Evolutionary conservation across 116 monocot genomes (phyloP).

Genomic region (Cymodocea nodosa): DNA sequence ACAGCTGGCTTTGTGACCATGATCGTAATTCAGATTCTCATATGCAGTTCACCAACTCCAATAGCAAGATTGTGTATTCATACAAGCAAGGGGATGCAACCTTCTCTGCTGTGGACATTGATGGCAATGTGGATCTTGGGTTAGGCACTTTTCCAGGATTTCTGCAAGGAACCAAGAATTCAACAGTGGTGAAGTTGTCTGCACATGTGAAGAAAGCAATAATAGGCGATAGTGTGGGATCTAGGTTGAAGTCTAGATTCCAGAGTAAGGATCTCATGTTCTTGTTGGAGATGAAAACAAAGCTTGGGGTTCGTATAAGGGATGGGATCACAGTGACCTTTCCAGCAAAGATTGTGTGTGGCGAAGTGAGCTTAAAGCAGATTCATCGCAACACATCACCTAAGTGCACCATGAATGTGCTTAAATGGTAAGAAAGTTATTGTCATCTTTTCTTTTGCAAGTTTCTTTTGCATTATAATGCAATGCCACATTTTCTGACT

Average conservation of each 20-base stretch:
- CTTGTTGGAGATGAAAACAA: constrained; percentile 28
- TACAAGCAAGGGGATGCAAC: constrained; percentile 19
- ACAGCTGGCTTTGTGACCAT: neutral
- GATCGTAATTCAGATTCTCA: neutral
- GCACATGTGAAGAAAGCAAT: constrained; percentile 20
- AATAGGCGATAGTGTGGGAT: constrained; percentile 46
- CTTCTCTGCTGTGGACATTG: constrained; percentile 32
- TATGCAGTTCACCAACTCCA: constrained; percentile 30
- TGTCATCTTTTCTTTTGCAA: neutral
- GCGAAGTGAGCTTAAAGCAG: constrained; percentile 38
- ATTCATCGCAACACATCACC: constrained; percentile 10
- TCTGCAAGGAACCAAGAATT: constrained; percentile 32
- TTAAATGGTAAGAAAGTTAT: constrained; percentile 39
- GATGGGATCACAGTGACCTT: constrained; percentile 21
- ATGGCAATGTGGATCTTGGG: constrained; percentile 41
- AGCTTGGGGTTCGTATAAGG: constrained; percentile 14
- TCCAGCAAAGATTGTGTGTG: constrained; percentile 38
- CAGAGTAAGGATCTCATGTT: constrained; percentile 27
- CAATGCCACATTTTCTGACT: too few relatives aligned
- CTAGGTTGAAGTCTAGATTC: constrained; percentile 25
- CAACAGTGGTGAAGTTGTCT: constrained; percentile 23
- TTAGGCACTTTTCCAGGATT: constrained; percentile 19
- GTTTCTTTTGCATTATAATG: too few relatives aligned
- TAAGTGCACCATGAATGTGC: constrained; percentile 37
- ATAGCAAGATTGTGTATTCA: constrained; percentile 39